These are phyloP conservation scores for Apiosordaria backusii DNA, from an alignment of 495 filamentous ascomycete genomes.

Conservation along the genomic window DNA sequence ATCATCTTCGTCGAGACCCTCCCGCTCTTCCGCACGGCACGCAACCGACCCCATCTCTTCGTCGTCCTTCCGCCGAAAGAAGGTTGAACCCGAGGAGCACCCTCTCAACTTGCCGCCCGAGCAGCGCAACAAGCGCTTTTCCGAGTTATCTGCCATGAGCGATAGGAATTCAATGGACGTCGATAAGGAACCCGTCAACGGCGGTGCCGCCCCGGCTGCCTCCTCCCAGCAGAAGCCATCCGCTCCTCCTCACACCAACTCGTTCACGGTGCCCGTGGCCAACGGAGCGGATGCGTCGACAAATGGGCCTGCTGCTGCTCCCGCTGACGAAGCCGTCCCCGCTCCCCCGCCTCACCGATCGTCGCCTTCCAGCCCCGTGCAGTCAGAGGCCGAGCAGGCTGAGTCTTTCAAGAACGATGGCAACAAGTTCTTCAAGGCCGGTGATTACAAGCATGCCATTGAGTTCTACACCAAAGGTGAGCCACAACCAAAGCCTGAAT, in stretches of 20 bases:
- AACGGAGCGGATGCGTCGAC: slow-evolving; percentile 54
- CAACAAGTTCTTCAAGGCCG: slow-evolving; percentile 94
- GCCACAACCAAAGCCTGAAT: neutral
- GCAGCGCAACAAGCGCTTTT: slow-evolving; percentile 63
- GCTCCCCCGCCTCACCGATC: slow-evolving; percentile 76
- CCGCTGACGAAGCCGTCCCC: slow-evolving; percentile 51
- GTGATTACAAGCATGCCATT: slow-evolving; percentile 79
- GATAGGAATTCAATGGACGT: slow-evolving; percentile 74
- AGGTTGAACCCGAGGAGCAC: slow-evolving; percentile 67
- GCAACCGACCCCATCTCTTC: slow-evolving; percentile 36
- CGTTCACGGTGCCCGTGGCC: slow-evolving; percentile 42
- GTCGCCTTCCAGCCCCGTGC: slow-evolving; percentile 56
- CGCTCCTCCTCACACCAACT: slow-evolving; percentile 34
- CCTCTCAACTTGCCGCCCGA: slow-evolving; percentile 85
- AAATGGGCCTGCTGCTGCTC: slow-evolving; percentile 24
- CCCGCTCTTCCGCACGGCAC: slow-evolving; percentile 41
- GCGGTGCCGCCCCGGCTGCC: slow-evolving; percentile 44
- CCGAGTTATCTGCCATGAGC: slow-evolving; percentile 67
- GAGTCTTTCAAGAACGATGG: slow-evolving; percentile 88
- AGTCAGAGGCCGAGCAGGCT: slow-evolving; percentile 61
- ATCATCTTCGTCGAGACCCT: slow-evolving; percentile 37
- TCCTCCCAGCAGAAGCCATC: slow-evolving; percentile 20
- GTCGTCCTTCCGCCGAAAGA: slow-evolving; percentile 41
- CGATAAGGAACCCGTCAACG: slow-evolving; percentile 61
- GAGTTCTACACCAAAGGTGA: slow-evolving; percentile 91